A percentile compares a stretch with the other conserved stretches of the same genome.
These are phyloP conservation scores for Lyophyllum decastes DNA, from an alignment of 768 basidiomycete genomes.

Conservation along the genomic window DNA sequence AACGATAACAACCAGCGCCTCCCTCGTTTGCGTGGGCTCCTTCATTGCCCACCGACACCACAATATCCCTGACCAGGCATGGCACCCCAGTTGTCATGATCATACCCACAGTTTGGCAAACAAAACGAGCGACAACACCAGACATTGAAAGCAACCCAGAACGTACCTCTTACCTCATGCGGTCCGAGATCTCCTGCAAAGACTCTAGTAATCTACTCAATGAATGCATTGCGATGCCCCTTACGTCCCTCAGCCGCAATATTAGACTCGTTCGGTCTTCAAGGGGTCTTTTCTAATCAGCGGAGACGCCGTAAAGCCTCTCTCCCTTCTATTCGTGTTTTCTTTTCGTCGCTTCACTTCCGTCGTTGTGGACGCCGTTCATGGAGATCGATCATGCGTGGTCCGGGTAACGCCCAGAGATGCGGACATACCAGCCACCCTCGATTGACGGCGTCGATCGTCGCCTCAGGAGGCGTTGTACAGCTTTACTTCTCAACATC, in stretches of 20 bases:
- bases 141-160: background rate
- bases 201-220: background rate
- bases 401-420: too few species aligned
- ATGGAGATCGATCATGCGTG: background rate
- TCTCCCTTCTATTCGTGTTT: background rate
- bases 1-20: background rate
- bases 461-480: background rate
- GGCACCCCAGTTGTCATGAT: background rate
- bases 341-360: background rate
- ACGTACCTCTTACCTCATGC: background rate
- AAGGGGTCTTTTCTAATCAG: slow-evolving; percentile 16
- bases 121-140: background rate
- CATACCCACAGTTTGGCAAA: background rate
- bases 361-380: background rate
- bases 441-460: background rate
- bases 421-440: background rate
- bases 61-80: background rate
- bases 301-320: slow-evolving; percentile 2
- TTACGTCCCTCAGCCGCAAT: slow-evolving; percentile 11
- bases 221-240: background rate
- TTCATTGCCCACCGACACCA: background rate
- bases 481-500: background rate
- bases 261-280: slow-evolving; percentile 5
- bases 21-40: background rate
- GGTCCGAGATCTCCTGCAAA: background rate